These are phyloP conservation scores for Sicyos edulis DNA, from an alignment of 306 rosid genomes.

Conservation along the genomic window DNA sequence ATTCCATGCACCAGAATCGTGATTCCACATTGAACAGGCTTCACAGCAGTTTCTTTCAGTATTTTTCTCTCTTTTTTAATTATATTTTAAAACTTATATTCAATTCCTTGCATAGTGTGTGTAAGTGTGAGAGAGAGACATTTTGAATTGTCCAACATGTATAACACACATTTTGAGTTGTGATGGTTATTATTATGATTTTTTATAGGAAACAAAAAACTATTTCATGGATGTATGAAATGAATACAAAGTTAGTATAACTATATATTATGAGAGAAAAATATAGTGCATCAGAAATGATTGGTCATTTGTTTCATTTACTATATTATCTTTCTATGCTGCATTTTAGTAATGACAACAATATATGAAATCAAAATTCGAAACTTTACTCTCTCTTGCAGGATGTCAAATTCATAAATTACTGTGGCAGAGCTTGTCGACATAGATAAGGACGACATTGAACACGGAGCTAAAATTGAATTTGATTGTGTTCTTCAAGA, in stretches of 20 bases:
- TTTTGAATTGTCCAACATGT: not conserved
- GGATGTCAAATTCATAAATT: constrained; percentile 15
- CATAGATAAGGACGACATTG: constrained; percentile 11
- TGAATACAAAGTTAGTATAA: not conserved
- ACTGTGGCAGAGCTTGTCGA: constrained; percentile 17
- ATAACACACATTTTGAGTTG: not conserved
- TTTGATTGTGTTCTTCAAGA: constrained; percentile 29
- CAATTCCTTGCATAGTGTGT: not conserved
- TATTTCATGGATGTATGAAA: too few relatives aligned
- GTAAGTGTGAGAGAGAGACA: not conserved
- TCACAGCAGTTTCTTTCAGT: not conserved
- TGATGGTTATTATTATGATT: not conserved
- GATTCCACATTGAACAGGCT: not conserved
- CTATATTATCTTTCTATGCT: not conserved
- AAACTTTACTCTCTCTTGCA: not conserved
- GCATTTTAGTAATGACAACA: not conserved
- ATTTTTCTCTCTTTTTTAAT: not conserved
- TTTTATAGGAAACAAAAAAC: too few relatives aligned
- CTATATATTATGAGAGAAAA: too few relatives aligned
- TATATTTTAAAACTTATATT: not conserved
- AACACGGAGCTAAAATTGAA: constrained; percentile 19
- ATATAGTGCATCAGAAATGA: constrained; percentile 1
- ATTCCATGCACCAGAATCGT: too few relatives aligned
- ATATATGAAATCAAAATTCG: too few relatives aligned
- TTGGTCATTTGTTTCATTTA: not conserved